Evolutionary conservation across 2,329 filamentous ascomycete genomes (phyloP).

Genomic region (Chrysoporthe cubensis): DNA sequence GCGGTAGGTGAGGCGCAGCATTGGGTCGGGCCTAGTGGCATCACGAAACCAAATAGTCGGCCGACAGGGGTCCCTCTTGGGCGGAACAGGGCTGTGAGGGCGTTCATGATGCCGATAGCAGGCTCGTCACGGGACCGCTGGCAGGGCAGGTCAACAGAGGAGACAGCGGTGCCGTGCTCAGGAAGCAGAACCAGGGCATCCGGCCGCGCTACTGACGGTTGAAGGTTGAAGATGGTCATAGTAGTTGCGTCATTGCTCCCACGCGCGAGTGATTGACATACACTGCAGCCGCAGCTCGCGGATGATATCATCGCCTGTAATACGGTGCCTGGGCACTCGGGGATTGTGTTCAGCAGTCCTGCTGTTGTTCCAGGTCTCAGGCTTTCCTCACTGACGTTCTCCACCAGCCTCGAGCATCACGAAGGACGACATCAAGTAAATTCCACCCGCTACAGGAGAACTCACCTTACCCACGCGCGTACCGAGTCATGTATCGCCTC

Average conservation of each 20-base stretch:
- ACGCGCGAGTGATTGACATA: not conserved
- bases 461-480: conserved; percentile 22
- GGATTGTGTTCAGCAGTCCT: not conserved
- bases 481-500: conserved; percentile 25
- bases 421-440: not conserved
- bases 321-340: not conserved
- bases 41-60: not conserved
- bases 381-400: not conserved
- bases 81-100: conserved; percentile 2
- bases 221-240: not conserved
- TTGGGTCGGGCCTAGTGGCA: not conserved
- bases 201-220: not conserved
- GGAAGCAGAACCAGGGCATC: not conserved
- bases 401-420: not conserved
- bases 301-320: conserved; percentile 27
- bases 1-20: conserved; percentile 6
- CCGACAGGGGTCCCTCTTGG: not conserved
- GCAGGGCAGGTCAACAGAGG: no score
- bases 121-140: no score
- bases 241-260: conserved; percentile 26
- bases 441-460: not conserved
- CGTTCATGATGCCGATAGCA: not conserved
- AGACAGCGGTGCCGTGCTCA: no score
- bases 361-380: not conserved
- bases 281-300: conserved; percentile 3